Evolutionary conservation across 192 early-diverging fungal species (phyloP).

Genomic region (Coemansia sp.): DNA sequence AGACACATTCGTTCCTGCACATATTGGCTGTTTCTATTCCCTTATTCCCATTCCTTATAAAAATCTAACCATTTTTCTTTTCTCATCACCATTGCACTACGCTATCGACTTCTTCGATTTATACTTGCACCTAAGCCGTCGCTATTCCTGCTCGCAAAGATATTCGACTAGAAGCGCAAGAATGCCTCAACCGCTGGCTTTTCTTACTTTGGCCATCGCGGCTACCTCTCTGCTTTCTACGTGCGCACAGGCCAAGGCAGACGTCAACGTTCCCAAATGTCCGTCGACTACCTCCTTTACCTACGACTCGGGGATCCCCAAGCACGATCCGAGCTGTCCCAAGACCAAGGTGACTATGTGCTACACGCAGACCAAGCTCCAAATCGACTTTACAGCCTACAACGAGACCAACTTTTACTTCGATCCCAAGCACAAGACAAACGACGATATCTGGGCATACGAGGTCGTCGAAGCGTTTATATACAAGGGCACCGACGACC

Average conservation of each 20-base stretch:
- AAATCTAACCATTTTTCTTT: no score
- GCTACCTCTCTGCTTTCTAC: not conserved
- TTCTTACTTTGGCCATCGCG: no score
- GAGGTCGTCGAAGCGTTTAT: conserved; percentile 17
- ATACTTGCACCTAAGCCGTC: no score
- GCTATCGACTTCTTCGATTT: no score
- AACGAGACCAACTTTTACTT: conserved; percentile 15
- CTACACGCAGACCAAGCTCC: conserved; percentile 6
- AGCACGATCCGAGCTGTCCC: conserved; percentile 6
- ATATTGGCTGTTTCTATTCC: no score
- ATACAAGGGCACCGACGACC: conserved; percentile 6
- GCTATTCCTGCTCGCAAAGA: no score
- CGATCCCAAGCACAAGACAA: conserved; percentile 7
- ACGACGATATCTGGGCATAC: conserved; percentile 17
- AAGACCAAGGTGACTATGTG: conserved; percentile 7
- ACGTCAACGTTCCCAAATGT: conserved; percentile 9
- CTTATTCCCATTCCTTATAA: no score
- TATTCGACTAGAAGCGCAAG: no score
- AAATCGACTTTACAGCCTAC: conserved; percentile 9
- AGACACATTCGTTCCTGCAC: no score
- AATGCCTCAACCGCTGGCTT: no score
- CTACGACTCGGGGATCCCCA: conserved; percentile 2
- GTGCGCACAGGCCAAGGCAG: not conserved
- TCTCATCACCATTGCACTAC: no score
- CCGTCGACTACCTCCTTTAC: conserved; percentile 1